phyloP scores from a whole-genome alignment of 495 filamentous ascomycete species.

The Filosporella fistucella region DNA sequence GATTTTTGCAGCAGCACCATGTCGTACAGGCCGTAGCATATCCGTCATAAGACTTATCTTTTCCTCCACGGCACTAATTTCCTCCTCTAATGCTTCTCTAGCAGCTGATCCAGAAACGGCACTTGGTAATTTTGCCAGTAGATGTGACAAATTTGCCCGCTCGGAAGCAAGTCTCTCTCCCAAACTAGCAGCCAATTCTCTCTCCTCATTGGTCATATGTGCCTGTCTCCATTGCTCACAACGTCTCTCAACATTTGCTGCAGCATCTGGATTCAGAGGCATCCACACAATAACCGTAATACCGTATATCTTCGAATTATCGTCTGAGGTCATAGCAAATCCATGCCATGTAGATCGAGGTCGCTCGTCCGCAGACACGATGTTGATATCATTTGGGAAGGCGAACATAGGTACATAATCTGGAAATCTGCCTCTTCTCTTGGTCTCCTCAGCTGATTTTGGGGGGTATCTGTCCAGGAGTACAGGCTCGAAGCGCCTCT shows the following conservation, averaged over 20 bases:
- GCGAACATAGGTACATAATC: slow-evolving; percentile 99
- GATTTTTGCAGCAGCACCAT: slow-evolving; percentile 93
- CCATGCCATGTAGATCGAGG: slow-evolving; percentile 96
- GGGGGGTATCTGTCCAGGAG: slow-evolving; percentile 90
- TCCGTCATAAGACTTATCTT: slow-evolving; percentile 97
- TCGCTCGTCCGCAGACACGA: slow-evolving; percentile 90
- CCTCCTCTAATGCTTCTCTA: slow-evolving; percentile 81
- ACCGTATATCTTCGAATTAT: slow-evolving; percentile 87
- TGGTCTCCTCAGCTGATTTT: slow-evolving; percentile 74
- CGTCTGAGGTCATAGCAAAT: slow-evolving; percentile 93
- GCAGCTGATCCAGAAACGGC: slow-evolving; percentile 74
- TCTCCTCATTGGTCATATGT: slow-evolving; percentile 94
- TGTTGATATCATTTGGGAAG: slow-evolving; percentile 95
- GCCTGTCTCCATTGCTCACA: slow-evolving; percentile 92
- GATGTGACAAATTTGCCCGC: slow-evolving; percentile 81
- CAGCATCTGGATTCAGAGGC: slow-evolving; percentile 73
- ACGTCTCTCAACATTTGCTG: slow-evolving; percentile 82
- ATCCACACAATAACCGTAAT: slow-evolving; percentile 92
- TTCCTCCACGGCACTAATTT: slow-evolving; percentile 94
- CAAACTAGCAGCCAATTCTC: slow-evolving; percentile 88
- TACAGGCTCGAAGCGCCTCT: slow-evolving; percentile 90
- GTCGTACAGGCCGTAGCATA: slow-evolving; percentile 84
- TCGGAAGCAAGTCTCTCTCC: slow-evolving; percentile 88
- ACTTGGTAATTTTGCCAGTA: slow-evolving; percentile 76
- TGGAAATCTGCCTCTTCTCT: slow-evolving; percentile 81